Base-by-base conservation (phyloP, 208 protist genomes). In the Trypanosoma caninum region DNA sequence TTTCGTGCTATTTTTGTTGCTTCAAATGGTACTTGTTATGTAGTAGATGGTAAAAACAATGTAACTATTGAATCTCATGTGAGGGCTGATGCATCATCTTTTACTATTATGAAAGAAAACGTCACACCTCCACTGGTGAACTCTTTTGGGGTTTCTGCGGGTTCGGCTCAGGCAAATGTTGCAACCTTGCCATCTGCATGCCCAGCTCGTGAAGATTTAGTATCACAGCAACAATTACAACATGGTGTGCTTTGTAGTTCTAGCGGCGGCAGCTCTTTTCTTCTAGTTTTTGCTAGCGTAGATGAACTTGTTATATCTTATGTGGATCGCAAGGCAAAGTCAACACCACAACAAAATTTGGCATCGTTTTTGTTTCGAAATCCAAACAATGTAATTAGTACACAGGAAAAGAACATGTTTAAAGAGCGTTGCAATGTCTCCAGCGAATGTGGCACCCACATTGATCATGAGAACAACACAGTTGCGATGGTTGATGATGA, bases 251-350 rank as follows among this genome's bases (percentile, higher is more conserved):
- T 63, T 42, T 55, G 34, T 50, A 50, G 45, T 16, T 16, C 47
- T n/a, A 27, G 47, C 22, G 59, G 47, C 14, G 69, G 72, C 52
- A 65, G 56, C n/a, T n/a, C n/a, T 37, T 64, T 93, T 16, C 76
- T 65, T 5, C 83, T 82, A 25, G 80, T 89, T 4, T 90, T 78
- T 51, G 82, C 90, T 28, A 78, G 76, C 47, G 65, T 89, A 25
- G 82, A 94, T 56, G 84, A 89, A 46, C 54, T 94, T 16, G 80
- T 74, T 53, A 59, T 94, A 33, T 84, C 87, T 57, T 86, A 77
- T 1, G 61, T 89, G 14, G 82, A 78, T 33, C 74, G 81, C 16
- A 71, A 69, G 2, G 66, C 73, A 18, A 60, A 75, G 35, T 34
- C 58, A n/a, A 65, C 38, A 28, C 53, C 48, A 25, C 31, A 33